Evolutionary conservation across 306 rosid genomes (phyloP).

Genomic region (Malus asiatica): DNA sequence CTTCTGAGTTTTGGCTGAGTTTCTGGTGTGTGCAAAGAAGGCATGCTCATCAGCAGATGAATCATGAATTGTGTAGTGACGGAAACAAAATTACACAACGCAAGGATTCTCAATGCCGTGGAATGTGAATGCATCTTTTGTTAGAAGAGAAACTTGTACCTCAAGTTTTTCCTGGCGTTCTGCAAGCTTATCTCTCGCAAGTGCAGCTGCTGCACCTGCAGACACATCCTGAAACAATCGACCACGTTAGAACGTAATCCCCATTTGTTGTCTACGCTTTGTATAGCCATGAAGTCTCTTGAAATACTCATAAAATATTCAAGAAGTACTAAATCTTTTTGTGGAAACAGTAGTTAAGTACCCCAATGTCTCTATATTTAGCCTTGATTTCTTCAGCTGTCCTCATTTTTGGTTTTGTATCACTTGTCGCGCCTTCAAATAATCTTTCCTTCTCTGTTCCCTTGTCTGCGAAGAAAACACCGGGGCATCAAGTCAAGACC

Average conservation of each 20-base stretch:
- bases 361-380: constrained; percentile 64
- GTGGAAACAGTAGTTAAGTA: not conserved
- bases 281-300: not conserved
- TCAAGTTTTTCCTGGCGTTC: constrained; percentile 76
- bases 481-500: constrained; percentile 13
- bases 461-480: constrained; percentile 39
- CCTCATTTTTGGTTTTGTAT: constrained; percentile 48
- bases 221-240: constrained; percentile 54
- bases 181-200: constrained; percentile 66
- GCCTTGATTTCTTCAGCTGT: constrained; percentile 86
- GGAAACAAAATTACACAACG: constrained; percentile 1
- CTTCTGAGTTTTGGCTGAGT: constrained; percentile 55
- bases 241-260: constrained; percentile 7
- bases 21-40: constrained; percentile 31
- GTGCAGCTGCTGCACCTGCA: constrained; percentile 52
- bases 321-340: not conserved
- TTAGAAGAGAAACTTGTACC: constrained; percentile 18
- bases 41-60: constrained; percentile 7
- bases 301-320: not conserved
- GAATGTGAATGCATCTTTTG: not conserved
- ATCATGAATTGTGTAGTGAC: not conserved
- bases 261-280: not conserved
- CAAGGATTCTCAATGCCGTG: not conserved
- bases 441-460: constrained; percentile 52
- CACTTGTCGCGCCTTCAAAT: constrained; percentile 41